phyloP scores from a whole-genome alignment of 2,329 filamentous ascomycete species.

The Dothideomycetidae sp. region DNA sequence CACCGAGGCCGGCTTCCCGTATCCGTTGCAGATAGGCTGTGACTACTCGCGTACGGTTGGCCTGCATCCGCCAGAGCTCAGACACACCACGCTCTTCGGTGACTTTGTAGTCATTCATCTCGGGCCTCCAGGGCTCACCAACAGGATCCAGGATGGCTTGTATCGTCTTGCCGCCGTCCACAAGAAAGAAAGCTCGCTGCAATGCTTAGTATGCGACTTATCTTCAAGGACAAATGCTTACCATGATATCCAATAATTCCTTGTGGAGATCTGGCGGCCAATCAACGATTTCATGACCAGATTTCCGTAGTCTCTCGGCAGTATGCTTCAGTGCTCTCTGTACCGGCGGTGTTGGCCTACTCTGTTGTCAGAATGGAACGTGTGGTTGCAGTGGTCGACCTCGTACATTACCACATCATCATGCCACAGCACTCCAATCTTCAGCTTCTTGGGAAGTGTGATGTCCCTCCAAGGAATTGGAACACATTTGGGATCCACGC shows the following conservation, averaged over 20 bases:
- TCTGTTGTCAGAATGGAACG: neutral
- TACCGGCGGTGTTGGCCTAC: conserved; percentile 43
- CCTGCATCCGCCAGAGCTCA: conserved; percentile 36
- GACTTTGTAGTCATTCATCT: conserved; percentile 33
- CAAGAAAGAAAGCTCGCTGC: conserved; percentile 31
- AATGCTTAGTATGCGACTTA: conserved; percentile 4
- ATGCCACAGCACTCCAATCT: conserved; percentile 46
- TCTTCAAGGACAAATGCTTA: conserved; percentile 17
- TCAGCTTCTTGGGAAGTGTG: conserved; percentile 35
- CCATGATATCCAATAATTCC: conserved; percentile 36
- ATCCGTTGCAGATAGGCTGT: conserved; percentile 33
- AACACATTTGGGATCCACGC: conserved; percentile 37
- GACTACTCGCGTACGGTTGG: conserved; percentile 29
- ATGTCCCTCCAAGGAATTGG: conserved; percentile 39
- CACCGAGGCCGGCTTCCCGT: conserved; percentile 30
- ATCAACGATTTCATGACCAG: conserved; percentile 42
- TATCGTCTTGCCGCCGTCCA: conserved; percentile 38
- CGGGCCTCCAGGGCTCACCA: conserved; percentile 33
- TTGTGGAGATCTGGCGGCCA: conserved; percentile 41
- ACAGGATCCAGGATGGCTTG: conserved; percentile 27
- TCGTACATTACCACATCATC: conserved; percentile 39
- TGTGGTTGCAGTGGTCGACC: no score
- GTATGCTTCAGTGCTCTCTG: conserved; percentile 42
- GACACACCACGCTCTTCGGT: conserved; percentile 30
- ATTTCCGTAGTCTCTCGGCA: conserved; percentile 36